Evolutionary conservation across 2,329 filamentous ascomycete genomes (phyloP).

Genomic region (Microsporum audouinii): DNA sequence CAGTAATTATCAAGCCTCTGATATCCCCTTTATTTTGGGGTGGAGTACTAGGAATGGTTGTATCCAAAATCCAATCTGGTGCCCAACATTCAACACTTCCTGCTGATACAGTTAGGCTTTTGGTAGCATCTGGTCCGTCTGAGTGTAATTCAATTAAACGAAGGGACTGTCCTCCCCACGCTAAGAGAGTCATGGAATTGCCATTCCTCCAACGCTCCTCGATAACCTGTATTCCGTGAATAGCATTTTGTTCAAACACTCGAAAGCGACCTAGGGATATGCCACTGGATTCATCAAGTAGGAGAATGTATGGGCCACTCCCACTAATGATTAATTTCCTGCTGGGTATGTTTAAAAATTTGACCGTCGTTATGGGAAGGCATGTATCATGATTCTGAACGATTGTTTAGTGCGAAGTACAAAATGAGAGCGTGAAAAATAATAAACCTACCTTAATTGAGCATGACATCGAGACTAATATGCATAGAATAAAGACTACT

Average conservation of each 20-base stretch:
- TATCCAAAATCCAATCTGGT: conserved; percentile 70
- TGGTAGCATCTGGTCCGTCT: conserved; percentile 5
- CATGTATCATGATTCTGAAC: conserved; percentile 31
- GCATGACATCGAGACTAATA: conserved; percentile 14
- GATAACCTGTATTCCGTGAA: conserved; percentile 28
- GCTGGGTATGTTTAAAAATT: conserved; percentile 21
- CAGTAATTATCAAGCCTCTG: conserved; percentile 58
- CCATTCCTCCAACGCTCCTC: conserved; percentile 12
- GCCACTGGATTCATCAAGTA: conserved; percentile 26
- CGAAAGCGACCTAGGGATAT: conserved; percentile 21
- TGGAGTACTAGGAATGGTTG: conserved; percentile 38
- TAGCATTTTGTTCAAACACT: conserved; percentile 28
- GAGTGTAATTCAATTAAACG: conserved; percentile 25
- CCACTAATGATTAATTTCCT: conserved; percentile 28
- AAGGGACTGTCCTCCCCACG: conserved; percentile 60
- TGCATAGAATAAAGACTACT: not conserved
- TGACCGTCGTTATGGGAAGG: conserved; percentile 34
- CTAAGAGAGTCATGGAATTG: conserved; percentile 31
- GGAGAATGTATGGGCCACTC: conserved; percentile 27
- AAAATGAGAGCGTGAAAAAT: not conserved
- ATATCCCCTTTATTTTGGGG: conserved; percentile 19
- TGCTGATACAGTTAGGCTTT: conserved; percentile 17
- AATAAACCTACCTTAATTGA: conserved; percentile 12
- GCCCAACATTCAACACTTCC: conserved; percentile 37
- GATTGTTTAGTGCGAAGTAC: not conserved